phyloP scores from a whole-genome alignment of 805 yeast genomes.

The Candida montana region DNA sequence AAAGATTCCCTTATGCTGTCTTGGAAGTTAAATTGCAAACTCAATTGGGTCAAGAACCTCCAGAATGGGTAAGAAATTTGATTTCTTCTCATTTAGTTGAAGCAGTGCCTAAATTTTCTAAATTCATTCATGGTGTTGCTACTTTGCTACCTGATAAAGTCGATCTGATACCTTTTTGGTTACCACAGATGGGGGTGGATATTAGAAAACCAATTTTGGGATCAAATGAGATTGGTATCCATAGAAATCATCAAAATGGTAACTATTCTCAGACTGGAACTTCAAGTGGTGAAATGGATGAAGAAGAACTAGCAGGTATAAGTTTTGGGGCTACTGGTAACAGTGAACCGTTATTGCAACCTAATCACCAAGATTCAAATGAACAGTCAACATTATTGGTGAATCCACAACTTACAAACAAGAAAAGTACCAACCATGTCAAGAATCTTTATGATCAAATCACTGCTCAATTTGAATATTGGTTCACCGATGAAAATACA shows the following conservation, averaged over 20 bases:
- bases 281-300: constrained; percentile 57
- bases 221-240: constrained; percentile 27
- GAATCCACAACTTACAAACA: neutral
- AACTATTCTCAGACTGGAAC: constrained; percentile 25
- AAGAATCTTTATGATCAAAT: constrained; percentile 20
- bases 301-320: constrained; percentile 54
- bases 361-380: constrained; percentile 12
- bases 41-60: constrained; percentile 98
- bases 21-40: constrained; percentile 96
- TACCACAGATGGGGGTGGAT: constrained; percentile 94
- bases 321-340: constrained; percentile 36
- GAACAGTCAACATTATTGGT: constrained; percentile 29
- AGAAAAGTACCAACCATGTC: constrained; percentile 7
- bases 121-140: constrained; percentile 95
- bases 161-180: constrained; percentile 90
- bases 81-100: constrained; percentile 91
- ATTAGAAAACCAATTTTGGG: constrained; percentile 74
- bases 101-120: constrained; percentile 96
- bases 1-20: constrained; percentile 96
- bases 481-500: constrained; percentile 45
- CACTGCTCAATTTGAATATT: constrained; percentile 32
- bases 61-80: constrained; percentile 92
- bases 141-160: constrained; percentile 82
- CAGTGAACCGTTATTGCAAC: constrained; percentile 7
- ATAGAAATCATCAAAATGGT: constrained; percentile 12